These are phyloP conservation scores for Neurospora sp. DNA, from an alignment of 2,329 filamentous ascomycete genomes.

Conservation along the genomic window DNA sequence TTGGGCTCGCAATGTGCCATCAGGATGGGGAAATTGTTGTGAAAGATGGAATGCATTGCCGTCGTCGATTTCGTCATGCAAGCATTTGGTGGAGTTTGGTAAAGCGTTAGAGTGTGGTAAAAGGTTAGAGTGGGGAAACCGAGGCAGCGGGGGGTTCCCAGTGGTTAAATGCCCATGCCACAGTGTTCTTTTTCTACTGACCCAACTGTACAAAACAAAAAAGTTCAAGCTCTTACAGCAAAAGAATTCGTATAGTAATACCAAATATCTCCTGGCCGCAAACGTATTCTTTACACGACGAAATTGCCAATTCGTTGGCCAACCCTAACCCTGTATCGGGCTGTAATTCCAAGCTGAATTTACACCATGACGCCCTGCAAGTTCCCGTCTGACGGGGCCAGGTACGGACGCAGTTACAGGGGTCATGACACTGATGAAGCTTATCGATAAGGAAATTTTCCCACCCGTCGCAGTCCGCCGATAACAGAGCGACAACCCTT, in stretches of 20 bases:
- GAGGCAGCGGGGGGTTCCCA: no score
- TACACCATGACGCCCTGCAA: no score
- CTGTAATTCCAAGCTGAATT: no score
- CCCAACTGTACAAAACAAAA: no score
- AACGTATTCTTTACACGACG: not conserved
- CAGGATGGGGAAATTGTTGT: not conserved
- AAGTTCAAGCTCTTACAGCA: no score
- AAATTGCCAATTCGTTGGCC: accelerated
- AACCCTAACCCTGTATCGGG: not conserved
- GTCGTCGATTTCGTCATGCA: no score
- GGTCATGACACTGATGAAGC: not conserved
- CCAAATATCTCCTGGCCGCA: not conserved
- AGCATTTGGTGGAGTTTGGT: no score
- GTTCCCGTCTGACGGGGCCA: not conserved
- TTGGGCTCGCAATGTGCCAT: not conserved
- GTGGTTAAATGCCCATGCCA: no score
- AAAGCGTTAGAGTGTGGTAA: no score
- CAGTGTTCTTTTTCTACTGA: no score
- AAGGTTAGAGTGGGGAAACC: no score
- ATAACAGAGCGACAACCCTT: not conserved
- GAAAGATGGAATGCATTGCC: not conserved
- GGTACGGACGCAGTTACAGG: not conserved
- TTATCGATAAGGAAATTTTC: not conserved
- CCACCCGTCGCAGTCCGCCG: not conserved
- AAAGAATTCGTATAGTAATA: no score